Conservation (phyloP, 2,329 filamentous ascomycete genomes). For the Alternaria infectoria region DNA sequence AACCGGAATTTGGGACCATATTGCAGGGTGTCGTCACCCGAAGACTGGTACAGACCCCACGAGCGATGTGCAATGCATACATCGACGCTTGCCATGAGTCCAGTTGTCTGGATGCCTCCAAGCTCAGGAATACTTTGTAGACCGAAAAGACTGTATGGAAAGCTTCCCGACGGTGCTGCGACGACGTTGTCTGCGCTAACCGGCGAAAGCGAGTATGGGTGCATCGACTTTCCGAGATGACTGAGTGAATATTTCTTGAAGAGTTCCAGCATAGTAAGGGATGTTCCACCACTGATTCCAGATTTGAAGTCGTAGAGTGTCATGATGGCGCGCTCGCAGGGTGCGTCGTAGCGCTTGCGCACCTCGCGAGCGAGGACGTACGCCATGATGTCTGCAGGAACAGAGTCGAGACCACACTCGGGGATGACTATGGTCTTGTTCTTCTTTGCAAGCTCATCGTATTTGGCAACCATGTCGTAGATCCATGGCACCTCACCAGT, state of each 20-base stretch:
- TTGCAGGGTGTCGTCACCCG: constrained; percentile 35
- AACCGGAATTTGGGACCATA: constrained; percentile 67
- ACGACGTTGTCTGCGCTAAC: constrained; percentile 48
- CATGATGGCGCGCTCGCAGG: constrained; percentile 59
- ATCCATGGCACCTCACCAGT: constrained; percentile 72
- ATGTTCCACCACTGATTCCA: constrained; percentile 61
- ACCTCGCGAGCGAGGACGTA: constrained; percentile 61
- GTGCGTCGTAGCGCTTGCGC: constrained; percentile 58
- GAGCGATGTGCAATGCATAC: constrained; percentile 65
- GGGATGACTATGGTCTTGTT: constrained; percentile 68
- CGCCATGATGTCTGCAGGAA: constrained; percentile 64
- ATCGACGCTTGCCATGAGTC: constrained; percentile 60
- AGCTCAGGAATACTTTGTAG: constrained; percentile 62
- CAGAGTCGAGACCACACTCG: constrained; percentile 66
- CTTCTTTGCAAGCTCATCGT: constrained; percentile 64
- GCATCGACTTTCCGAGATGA: constrained; percentile 56
- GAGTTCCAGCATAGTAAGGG: constrained; percentile 69
- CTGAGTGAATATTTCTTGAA: constrained; percentile 56
- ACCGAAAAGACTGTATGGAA: constrained; percentile 57
- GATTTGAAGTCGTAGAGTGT: constrained; percentile 61
- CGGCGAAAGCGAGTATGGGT: constrained; percentile 60
- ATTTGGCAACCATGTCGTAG: constrained; percentile 66
- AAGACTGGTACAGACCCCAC: constrained; percentile 59
- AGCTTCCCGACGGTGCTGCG: constrained; percentile 42
- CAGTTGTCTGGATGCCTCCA: constrained; percentile 65